A percentile compares a stretch with the other conserved stretches of the same genome.
phyloP scores from a whole-genome alignment of 2,329 filamentous ascomycete species.

The Calonectria pauciramosa region DNA sequence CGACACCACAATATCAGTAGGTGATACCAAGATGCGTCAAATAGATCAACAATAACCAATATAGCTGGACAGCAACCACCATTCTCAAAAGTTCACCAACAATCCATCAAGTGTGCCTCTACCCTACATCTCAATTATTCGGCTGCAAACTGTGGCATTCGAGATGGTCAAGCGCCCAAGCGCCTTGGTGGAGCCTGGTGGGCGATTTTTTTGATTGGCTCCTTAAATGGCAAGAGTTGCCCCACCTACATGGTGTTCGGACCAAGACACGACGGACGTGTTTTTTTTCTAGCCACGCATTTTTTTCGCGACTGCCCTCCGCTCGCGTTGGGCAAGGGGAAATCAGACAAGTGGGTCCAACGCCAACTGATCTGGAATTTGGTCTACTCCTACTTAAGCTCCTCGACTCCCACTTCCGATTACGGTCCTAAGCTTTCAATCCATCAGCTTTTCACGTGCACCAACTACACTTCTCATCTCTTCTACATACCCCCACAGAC shows the following conservation, averaged over 20 bases:
- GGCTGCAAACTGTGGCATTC: neutral
- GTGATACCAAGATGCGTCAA: neutral
- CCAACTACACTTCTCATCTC: constrained; percentile 29
- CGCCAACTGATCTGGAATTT: constrained; percentile 53
- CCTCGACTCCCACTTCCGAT: constrained; percentile 45
- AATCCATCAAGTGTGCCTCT: neutral
- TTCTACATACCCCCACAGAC: constrained; percentile 31
- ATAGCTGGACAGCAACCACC: too few species aligned
- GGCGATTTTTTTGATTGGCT: constrained; percentile 1
- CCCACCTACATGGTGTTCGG: neutral
- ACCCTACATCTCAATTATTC: neutral
- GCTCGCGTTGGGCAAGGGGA: constrained; percentile 43
- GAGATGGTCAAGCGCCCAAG: neutral
- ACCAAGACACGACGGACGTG: neutral
- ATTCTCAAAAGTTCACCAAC: neutral
- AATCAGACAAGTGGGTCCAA: constrained; percentile 36
- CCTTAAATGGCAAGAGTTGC: neutral
- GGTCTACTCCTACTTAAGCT: constrained; percentile 58
- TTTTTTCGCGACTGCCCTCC: constrained; percentile 30
- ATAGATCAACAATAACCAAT: neutral
- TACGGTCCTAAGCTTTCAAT: constrained; percentile 31
- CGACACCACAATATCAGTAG: neutral
- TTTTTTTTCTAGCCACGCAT: constrained; percentile 28
- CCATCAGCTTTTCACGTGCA: constrained; percentile 21
- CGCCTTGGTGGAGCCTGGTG: neutral